A percentile compares a stretch with the other conserved stretches of the same genome.
phyloP scores from a whole-genome alignment of 768 basidiomycete genomes.

The Mycena kentingensis region DNA sequence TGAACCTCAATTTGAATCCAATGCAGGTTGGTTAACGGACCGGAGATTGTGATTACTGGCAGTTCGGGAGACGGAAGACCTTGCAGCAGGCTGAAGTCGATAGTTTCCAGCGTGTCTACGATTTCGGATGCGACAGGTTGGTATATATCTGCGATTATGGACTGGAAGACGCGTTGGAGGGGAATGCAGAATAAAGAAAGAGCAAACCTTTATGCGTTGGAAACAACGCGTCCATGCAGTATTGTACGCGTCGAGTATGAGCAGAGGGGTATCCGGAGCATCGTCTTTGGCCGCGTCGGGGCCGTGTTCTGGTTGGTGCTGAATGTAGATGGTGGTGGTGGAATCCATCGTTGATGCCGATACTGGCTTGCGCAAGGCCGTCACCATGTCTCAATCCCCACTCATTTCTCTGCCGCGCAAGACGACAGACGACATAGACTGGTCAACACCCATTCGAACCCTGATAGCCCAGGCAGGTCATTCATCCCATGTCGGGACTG shows the following conservation, averaged over 20 bases:
- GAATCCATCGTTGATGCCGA: background rate
- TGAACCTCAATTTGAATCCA: background rate
- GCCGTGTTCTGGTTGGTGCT: constrained; percentile 11
- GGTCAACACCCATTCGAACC: constrained; percentile 83
- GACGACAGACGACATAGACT: constrained; percentile 95
- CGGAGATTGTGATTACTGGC: constrained; percentile 58
- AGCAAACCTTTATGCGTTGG: constrained; percentile 51
- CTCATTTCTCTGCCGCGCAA: constrained; percentile 93
- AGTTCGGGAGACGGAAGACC: constrained; percentile 63
- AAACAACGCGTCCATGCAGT: constrained; percentile 63
- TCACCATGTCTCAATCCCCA: constrained; percentile 76
- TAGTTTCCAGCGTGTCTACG: constrained; percentile 41
- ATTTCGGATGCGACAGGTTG: constrained; percentile 49
- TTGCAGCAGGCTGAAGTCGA: constrained; percentile 49
- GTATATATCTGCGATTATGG: constrained; percentile 49
- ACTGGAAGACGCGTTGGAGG: constrained; percentile 32
- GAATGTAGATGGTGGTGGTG: background rate
- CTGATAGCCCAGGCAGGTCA: too few species aligned
- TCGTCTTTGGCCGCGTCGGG: constrained; percentile 32
- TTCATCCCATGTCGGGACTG: too few species aligned
- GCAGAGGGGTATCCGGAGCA: constrained; percentile 38
- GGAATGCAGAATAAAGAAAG: background rate
- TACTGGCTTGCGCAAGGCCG: background rate
- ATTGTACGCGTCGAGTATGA: constrained; percentile 56
- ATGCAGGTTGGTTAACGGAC: constrained; percentile 35